phyloP scores from a whole-genome alignment of 148 eudicot genomes.

The Silene uniflora region DNA sequence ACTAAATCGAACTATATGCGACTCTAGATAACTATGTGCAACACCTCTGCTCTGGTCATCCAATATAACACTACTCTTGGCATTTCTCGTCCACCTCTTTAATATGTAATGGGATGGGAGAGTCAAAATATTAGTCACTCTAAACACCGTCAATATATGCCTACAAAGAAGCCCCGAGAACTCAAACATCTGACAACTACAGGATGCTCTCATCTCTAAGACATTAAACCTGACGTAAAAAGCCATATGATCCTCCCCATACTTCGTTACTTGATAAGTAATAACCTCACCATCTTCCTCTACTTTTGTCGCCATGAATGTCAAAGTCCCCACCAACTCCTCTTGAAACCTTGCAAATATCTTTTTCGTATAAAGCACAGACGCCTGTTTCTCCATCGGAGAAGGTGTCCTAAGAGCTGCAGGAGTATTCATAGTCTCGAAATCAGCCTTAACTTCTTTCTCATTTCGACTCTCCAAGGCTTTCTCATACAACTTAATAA shows the following conservation, averaged over 20 bases:
- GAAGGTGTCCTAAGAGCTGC: constrained; percentile 53
- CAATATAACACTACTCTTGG: constrained; percentile 49
- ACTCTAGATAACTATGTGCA: constrained; percentile 36
- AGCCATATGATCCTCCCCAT: constrained; percentile 45
- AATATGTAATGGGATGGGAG: constrained; percentile 48
- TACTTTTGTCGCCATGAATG: constrained; percentile 46
- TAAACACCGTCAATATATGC: constrained; percentile 49
- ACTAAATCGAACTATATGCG: constrained; percentile 46
- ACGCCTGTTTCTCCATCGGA: constrained; percentile 59
- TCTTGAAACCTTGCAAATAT: constrained; percentile 50
- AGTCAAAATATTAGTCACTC: constrained; percentile 54
- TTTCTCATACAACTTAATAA: constrained; percentile 50
- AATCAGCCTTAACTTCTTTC: constrained; percentile 60
- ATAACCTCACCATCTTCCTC: constrained; percentile 39
- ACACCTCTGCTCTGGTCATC: constrained; percentile 30
- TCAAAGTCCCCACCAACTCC: constrained; percentile 57
- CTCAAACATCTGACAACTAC: constrained; percentile 65
- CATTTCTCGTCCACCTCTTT: constrained; percentile 61
- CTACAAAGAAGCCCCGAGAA: constrained; percentile 58
- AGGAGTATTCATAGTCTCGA: constrained; percentile 44
- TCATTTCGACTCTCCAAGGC: constrained; percentile 55
- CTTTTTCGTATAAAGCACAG: constrained; percentile 45
- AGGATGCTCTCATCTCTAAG: constrained; percentile 42
- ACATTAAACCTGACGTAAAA: constrained; percentile 41
- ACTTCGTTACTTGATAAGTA: constrained; percentile 45